Base-by-base conservation (phyloP, 2,329 filamentous ascomycete genomes). In the Bimuria novae-zelandiae region DNA sequence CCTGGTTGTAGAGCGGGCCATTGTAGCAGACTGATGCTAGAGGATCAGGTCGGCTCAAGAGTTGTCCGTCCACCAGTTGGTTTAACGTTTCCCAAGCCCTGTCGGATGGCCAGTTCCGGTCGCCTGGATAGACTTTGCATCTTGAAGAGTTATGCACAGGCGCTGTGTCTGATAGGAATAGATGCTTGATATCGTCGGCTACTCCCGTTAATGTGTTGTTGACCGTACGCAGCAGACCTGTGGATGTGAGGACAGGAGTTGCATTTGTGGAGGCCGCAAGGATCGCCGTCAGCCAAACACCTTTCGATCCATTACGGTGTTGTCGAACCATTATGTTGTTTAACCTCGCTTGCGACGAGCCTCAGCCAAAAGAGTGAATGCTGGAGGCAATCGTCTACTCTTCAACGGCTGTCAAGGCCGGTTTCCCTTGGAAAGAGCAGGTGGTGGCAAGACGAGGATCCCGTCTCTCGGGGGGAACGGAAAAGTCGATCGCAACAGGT, bases 41-140 rank as follows among this genome's bases (percentile, higher is more conserved):
- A 37, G 69, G 69, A 22, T 61, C 59, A 8, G 69, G 68, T 35
- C 62, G 55, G 25, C 48, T 54, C 39, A 71, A 54, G 11, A 73
- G 57, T 22, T 63, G 63, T 33, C 63, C 61, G 40, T 61, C 68
- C 33, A 65, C 65, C 29, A 67, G 37, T 16, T 64, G 60, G 65
- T 83, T 82, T 46, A 85, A 72, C 12, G 60, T 57, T 6, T 61
- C 53, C 82, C 82, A 84, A 11, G 67, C 67, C 0, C 69, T 59
- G 11, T 73, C 54, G 0, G 75, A 76, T 0, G 82, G 83, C 83
- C 82, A 84, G 41, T 64, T 64, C 7, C 64, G 21, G 12, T 76
- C 75, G 17, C 73, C 75, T 1, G 80, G 81, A 40, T 76, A 78
- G 1, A 78, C 72, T 64, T 82, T 83, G 69, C 81, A 83, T 55